Conservation (phyloP, 345 rosid genomes). For the Rubroshorea leprosula region DNA sequence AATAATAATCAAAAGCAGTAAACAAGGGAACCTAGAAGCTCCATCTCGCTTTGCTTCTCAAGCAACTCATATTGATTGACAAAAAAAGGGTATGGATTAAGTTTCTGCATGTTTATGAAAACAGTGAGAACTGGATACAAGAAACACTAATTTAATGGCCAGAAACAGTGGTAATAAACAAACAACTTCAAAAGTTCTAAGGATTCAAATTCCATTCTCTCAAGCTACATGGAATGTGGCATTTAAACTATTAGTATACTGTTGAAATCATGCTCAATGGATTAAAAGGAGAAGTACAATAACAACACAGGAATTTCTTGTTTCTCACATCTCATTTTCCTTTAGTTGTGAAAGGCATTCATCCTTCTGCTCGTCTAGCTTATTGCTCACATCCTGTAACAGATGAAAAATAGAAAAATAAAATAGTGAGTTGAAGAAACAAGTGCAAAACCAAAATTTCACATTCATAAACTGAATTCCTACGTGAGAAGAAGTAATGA, state of each 20-base stretch:
- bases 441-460: neutral
- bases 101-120: too few relatives aligned
- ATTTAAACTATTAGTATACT: neutral
- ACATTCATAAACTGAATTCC: neutral
- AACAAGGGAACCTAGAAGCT: too few relatives aligned
- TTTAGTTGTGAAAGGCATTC: slow-evolving; percentile 76
- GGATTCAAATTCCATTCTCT: neutral
- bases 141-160: too few relatives aligned
- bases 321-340: slow-evolving; percentile 89
- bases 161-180: neutral
- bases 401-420: neutral
- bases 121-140: too few relatives aligned
- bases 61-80: too few relatives aligned
- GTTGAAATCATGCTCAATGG: neutral
- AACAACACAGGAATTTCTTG: slow-evolving; percentile 6
- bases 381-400: slow-evolving; percentile 76
- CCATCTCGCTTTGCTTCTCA: too few relatives aligned
- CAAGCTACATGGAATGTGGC: neutral
- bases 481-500: too few relatives aligned
- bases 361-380: slow-evolving; percentile 85
- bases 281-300: neutral
- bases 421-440: neutral
- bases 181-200: neutral
- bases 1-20: too few relatives aligned
- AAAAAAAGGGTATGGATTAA: too few relatives aligned